phyloP scores from a whole-genome alignment of 306 rosid species.

The Vachellia pachyceras region DNA sequence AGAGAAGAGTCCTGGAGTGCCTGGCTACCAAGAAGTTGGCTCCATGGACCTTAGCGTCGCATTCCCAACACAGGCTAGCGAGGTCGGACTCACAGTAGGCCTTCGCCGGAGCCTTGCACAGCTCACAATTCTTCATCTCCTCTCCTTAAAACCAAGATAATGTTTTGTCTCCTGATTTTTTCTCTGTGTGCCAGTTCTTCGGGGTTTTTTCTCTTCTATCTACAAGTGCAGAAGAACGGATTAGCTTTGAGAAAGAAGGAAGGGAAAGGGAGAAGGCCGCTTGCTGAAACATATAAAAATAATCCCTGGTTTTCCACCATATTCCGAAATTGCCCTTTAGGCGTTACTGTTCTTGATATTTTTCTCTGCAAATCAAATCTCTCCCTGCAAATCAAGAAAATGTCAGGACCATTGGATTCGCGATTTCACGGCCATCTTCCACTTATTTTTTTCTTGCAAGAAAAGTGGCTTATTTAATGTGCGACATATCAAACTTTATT shows the following conservation, averaged over 20 bases:
- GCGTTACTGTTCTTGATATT: constrained; percentile 1
- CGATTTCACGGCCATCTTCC: neutral
- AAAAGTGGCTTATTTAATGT: neutral
- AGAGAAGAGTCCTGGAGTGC: constrained; percentile 70
- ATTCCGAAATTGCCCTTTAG: constrained; percentile 37
- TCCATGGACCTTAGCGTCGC: constrained; percentile 78
- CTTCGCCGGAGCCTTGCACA: constrained; percentile 64
- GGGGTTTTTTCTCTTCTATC: constrained; percentile 33
- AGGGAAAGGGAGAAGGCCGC: neutral
- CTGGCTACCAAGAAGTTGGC: constrained; percentile 80
- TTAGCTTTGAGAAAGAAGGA: neutral
- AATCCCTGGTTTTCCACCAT: constrained; percentile 22
- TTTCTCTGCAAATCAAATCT: neutral
- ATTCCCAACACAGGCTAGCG: constrained; percentile 79
- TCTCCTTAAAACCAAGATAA: neutral
- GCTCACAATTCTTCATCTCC: constrained; percentile 72
- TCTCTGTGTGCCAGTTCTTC: constrained; percentile 4
- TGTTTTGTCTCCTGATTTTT: constrained; percentile 20
- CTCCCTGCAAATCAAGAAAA: neutral
- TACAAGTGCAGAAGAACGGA: constrained; percentile 11
- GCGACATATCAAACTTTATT: neutral
- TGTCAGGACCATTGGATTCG: neutral
- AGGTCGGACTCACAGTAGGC: constrained; percentile 77
- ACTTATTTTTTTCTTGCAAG: neutral
- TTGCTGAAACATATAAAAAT: constrained; percentile 15